These are phyloP conservation scores for Iodosphaeria phyllophila DNA, from an alignment of 2,329 filamentous ascomycete species.

Conservation along the genomic window DNA sequence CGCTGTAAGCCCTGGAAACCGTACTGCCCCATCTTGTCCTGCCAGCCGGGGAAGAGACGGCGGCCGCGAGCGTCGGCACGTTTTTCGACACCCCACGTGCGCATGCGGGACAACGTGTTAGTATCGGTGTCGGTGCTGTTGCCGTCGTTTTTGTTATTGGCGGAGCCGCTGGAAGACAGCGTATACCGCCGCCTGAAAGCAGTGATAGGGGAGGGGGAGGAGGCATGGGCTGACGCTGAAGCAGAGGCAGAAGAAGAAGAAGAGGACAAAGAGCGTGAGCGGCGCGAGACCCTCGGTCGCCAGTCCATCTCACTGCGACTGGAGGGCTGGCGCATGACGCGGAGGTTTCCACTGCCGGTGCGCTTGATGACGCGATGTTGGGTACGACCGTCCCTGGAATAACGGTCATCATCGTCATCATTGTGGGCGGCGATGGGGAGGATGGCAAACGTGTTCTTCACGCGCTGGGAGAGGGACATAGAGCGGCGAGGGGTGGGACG, in stretches of 20 bases:
- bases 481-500: slow-evolving; percentile 20
- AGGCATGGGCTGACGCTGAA: too few relatives aligned
- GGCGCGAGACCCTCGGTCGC: too few relatives aligned
- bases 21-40: slow-evolving; percentile 29
- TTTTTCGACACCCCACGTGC: slow-evolving; percentile 13
- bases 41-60: slow-evolving; percentile 16
- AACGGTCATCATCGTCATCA: slow-evolving; percentile 21
- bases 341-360: slow-evolving; percentile 38
- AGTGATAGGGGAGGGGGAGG: too few relatives aligned
- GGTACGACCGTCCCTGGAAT: slow-evolving; percentile 16
- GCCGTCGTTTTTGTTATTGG: too few relatives aligned
- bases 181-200: too few relatives aligned
- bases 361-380: slow-evolving; percentile 40
- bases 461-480: slow-evolving; percentile 30
- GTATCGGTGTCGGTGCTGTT: too few relatives aligned
- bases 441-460: slow-evolving; percentile 43
- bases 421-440: slow-evolving; percentile 32
- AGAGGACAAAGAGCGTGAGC: too few relatives aligned
- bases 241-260: too few relatives aligned
- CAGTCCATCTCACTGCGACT: slow-evolving; percentile 16
- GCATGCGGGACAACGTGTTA: too few relatives aligned
- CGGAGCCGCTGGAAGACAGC: too few relatives aligned
- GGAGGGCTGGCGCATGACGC: slow-evolving; percentile 34
- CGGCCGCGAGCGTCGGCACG: slow-evolving; percentile 13
- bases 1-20: slow-evolving; percentile 31